phyloP scores from a whole-genome alignment of 2,329 filamentous ascomycete species.

The Sclerotinia borealis region DNA sequence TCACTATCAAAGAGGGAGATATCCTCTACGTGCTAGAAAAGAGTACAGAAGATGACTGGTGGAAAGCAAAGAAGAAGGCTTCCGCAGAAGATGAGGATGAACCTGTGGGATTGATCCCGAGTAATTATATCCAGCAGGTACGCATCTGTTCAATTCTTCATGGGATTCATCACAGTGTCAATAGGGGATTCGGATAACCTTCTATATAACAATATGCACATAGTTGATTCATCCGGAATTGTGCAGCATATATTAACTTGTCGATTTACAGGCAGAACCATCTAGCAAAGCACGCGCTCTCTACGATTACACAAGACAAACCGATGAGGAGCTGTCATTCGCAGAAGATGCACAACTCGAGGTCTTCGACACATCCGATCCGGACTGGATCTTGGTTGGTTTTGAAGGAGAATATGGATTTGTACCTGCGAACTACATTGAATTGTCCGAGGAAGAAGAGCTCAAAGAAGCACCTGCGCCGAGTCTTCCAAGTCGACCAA shows the following conservation, averaged over 20 bases:
- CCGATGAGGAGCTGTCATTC: slow-evolving; percentile 95
- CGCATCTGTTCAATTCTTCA: slow-evolving; percentile 31
- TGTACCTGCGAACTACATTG: slow-evolving; percentile 93
- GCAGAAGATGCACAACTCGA: slow-evolving; percentile 77
- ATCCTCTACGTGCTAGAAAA: slow-evolving; percentile 77
- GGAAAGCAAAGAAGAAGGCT: slow-evolving; percentile 47
- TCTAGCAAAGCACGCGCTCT: slow-evolving; percentile 74
- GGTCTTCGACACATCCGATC: slow-evolving; percentile 86
- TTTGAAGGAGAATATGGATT: slow-evolving; percentile 84
- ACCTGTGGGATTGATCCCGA: slow-evolving; percentile 56
- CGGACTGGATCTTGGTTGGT: slow-evolving; percentile 94
- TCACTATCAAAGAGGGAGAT: slow-evolving; percentile 79
- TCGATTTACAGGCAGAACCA: slow-evolving; percentile 50
- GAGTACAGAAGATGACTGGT: slow-evolving; percentile 73
- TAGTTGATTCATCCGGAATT: not conserved
- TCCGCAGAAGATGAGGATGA: slow-evolving; percentile 35
- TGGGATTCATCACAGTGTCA: not conserved
- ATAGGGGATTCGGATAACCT: not conserved
- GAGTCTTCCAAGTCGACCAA: slow-evolving; percentile 34
- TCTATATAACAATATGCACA: not conserved
- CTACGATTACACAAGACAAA: slow-evolving; percentile 97
- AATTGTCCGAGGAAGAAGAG: slow-evolving; percentile 47
- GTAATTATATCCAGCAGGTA: slow-evolving; percentile 94
- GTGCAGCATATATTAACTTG: slow-evolving; percentile 14
- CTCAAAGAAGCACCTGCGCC: slow-evolving; percentile 28